Percentiles rank a stretch among this genome's conserved stretches.
These are phyloP conservation scores for Rutstroemia sydowiana DNA, from an alignment of 2,329 filamentous ascomycete genomes.

Conservation along the genomic window DNA sequence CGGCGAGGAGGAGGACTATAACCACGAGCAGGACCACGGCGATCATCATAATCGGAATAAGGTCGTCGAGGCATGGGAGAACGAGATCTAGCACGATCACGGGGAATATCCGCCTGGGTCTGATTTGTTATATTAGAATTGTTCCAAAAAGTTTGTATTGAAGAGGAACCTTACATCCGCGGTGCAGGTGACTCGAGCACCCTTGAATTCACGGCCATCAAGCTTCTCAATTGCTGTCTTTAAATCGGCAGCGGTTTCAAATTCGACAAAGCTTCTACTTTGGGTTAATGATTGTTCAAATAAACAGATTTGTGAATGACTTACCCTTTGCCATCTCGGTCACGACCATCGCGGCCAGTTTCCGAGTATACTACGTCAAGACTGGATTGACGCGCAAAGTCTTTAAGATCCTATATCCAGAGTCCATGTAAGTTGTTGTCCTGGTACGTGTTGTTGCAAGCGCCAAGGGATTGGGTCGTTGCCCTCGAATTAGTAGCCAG, in stretches of 20 bases:
- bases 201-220: slow-evolving; percentile 88
- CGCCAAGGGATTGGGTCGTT: slow-evolving; percentile 25
- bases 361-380: slow-evolving; percentile 98
- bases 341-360: slow-evolving; percentile 83
- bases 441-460: slow-evolving; percentile 27
- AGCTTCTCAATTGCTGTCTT: slow-evolving; percentile 92
- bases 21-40: slow-evolving; percentile 70
- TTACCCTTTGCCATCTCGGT: slow-evolving; percentile 87
- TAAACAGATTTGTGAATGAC: slow-evolving; percentile 30
- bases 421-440: slow-evolving; percentile 68
- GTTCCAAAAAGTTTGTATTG: slow-evolving; percentile 10
- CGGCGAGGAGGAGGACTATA: slow-evolving; percentile 85
- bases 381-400: slow-evolving; percentile 94
- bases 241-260: slow-evolving; percentile 85
- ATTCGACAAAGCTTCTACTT: slow-evolving; percentile 79
- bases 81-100: slow-evolving; percentile 68
- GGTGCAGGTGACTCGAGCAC: slow-evolving; percentile 73
- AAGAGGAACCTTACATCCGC: slow-evolving; percentile 62
- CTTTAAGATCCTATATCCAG: slow-evolving; percentile 95
- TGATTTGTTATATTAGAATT: slow-evolving; percentile 33
- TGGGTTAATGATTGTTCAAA: slow-evolving; percentile 1
- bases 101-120: slow-evolving; percentile 71
- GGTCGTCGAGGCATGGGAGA: slow-evolving; percentile 61
- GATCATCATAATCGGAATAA: slow-evolving; percentile 70
- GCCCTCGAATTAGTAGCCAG: slow-evolving; percentile 26